Evolutionary conservation across 139 green algal genomes (phyloP), one percentile per base, ranked within the genome.

Genomic region (Auxenochlorella pyrenoidosa): DNA sequence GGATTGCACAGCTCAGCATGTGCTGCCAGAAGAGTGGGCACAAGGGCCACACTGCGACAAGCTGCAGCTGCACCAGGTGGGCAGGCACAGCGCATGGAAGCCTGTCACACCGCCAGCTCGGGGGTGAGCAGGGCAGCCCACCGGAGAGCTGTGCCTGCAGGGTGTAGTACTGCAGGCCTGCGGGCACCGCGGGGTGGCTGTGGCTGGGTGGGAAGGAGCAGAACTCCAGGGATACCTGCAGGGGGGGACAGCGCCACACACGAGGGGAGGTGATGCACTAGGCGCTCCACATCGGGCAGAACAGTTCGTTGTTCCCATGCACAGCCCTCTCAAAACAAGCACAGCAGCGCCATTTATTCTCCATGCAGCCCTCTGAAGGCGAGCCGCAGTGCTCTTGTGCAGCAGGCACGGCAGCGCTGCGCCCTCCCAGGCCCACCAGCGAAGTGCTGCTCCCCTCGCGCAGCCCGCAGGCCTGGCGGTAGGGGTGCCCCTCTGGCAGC

Each of bases 71-170:
- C 47, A 54, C 47, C 47, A 54, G 47, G 8, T 54, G 6, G 47
- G 47, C 47, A 54, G 47, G 47, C 47, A 10, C 47, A 54, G 47
- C n/a, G n/a, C n/a, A n/a, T n/a, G n/a, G n/a, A n/a, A n/a, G n/a
- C n/a, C n/a, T n/a, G n/a, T n/a, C n/a, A n/a, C n/a, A n/a, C n/a
- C n/a, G n/a, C n/a, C n/a, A n/a, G n/a, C n/a, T n/a, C n/a, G n/a
- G n/a, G n/a, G n/a, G n/a, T n/a, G n/a, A n/a, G n/a, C n/a, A 58
- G 8, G 6, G 47, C 47, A 18, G 47, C 47, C 6, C 21, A 98
- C 93, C 90, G 12, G 75, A 90, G 59, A 99, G 89, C 41, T 88
- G 75, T 13, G 94, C 94, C 19, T 84, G 63, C 32, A 99, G 51
- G 24, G 90, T 91, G 85, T 91, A 97, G 85, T 91, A 97, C 19